Conservation (phyloP, 306 rosid genomes). For the Vicia sativa region DNA sequence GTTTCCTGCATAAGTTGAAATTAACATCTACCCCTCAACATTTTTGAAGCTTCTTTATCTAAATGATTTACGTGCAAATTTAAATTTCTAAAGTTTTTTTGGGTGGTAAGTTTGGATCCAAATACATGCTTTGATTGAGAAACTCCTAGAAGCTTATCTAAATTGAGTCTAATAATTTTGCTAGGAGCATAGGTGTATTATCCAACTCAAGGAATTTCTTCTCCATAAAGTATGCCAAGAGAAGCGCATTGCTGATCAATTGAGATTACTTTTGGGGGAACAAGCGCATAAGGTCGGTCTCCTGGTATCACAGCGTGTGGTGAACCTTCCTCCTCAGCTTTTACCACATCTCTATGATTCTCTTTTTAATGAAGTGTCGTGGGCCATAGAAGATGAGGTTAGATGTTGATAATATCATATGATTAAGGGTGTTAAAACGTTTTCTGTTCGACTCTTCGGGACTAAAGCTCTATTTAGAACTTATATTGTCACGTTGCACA, state of each 20-base stretch:
- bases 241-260: constrained; percentile 44
- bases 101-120: neutral
- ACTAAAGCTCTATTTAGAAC: constrained; percentile 26
- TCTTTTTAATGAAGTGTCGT: constrained; percentile 81
- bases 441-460: constrained; percentile 9
- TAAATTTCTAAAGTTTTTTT: neutral
- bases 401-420: constrained; percentile 42
- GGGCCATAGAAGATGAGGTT: constrained; percentile 98
- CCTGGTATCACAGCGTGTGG: constrained; percentile 76
- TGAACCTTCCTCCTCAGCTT: constrained; percentile 85
- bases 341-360: constrained; percentile 82
- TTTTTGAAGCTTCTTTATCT: neutral
- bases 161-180: constrained; percentile 12
- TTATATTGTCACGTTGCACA: constrained; percentile 38
- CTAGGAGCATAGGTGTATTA: constrained; percentile 66
- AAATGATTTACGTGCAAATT: neutral
- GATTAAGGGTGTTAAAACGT: constrained; percentile 34
- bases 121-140: constrained; percentile 2
- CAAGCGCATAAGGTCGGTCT: constrained; percentile 61
- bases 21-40: neutral
- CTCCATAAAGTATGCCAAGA: constrained; percentile 59
- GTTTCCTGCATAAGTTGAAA: constrained; percentile 1
- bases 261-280: constrained; percentile 62
- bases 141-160: neutral
- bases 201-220: constrained; percentile 62